Evolutionary conservation across 345 rosid genomes (phyloP).

Genomic region (Bruguiera parviflora): DNA sequence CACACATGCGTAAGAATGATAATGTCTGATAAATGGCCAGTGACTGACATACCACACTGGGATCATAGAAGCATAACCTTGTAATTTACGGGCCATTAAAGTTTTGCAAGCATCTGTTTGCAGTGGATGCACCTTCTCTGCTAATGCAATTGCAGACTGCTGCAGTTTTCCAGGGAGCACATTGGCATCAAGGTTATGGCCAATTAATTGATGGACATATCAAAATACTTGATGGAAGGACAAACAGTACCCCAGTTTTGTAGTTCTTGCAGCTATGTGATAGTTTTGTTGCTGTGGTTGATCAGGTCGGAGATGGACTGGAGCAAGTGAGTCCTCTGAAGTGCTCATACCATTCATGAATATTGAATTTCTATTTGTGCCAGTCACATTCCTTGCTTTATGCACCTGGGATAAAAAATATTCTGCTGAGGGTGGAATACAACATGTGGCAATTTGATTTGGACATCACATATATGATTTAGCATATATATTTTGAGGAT

Average conservation of each 20-base stretch:
- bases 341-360: conserved; percentile 42
- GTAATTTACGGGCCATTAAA: conserved; percentile 18
- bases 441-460: conserved; percentile 16
- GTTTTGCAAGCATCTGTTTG: conserved; percentile 20
- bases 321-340: conserved; percentile 51
- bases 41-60: conserved; percentile 39
- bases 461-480: conserved; percentile 6
- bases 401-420: conserved; percentile 34
- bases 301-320: conserved; percentile 63
- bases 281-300: conserved; percentile 52
- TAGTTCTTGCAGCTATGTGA: conserved; percentile 41
- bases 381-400: conserved; percentile 41
- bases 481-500: conserved; percentile 12
- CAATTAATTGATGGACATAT: neutral
- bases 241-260: conserved; percentile 54
- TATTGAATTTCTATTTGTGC: conserved; percentile 36
- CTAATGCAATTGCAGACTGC: conserved; percentile 57
- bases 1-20: conserved; percentile 25
- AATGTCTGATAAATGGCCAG: conserved; percentile 29
- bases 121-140: conserved; percentile 24
- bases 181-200: conserved; percentile 17
- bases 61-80: conserved; percentile 35
- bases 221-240: conserved; percentile 19
- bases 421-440: conserved; percentile 27
- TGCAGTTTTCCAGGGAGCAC: conserved; percentile 31